Percentiles rank a stretch among this genome's conserved stretches.
These are phyloP conservation scores for Leucosporidium yakuticum DNA, from an alignment of 768 basidiomycete species.

Conservation along the genomic window DNA sequence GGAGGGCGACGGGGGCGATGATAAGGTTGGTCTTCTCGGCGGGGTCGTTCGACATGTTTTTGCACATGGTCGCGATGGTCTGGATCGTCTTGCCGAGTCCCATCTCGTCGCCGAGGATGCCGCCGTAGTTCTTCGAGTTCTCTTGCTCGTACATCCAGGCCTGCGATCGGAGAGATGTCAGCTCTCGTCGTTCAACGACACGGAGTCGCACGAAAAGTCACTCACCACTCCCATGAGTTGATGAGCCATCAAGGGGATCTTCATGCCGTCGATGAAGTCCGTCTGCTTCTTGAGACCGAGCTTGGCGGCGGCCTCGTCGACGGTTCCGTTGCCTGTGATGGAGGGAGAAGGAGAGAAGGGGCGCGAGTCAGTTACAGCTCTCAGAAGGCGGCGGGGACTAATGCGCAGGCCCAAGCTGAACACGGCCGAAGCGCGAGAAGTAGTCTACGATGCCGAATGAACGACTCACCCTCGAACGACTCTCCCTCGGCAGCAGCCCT, in stretches of 20 bases:
- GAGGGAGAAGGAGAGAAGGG: background rate
- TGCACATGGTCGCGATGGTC: slow-evolving; percentile 68
- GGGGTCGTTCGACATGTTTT: slow-evolving; percentile 53
- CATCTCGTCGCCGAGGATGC: slow-evolving; percentile 59
- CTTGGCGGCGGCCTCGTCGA: slow-evolving; percentile 55
- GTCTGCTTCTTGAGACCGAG: slow-evolving; percentile 53
- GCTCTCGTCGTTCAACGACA: background rate
- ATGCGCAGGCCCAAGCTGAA: too few species aligned
- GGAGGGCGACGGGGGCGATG: slow-evolving; percentile 55
- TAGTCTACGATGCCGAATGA: too few species aligned
- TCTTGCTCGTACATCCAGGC: slow-evolving; percentile 13
- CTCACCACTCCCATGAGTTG: slow-evolving; percentile 51
- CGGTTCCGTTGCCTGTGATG: slow-evolving; percentile 49
- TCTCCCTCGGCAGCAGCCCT: too few species aligned
- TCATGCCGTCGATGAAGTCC: slow-evolving; percentile 56
- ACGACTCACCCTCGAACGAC: too few species aligned
- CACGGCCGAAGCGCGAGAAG: too few species aligned
- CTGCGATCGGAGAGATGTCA: background rate
- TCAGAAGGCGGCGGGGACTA: too few species aligned
- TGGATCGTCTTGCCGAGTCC: slow-evolving; percentile 95
- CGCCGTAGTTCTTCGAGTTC: slow-evolving; percentile 20
- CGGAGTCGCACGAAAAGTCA: background rate
- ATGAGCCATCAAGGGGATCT: slow-evolving; percentile 55
- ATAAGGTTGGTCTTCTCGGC: slow-evolving; percentile 61
- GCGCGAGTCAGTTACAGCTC: background rate